A percentile compares a stretch with the other conserved stretches of the same genome.
phyloP scores from a whole-genome alignment of 345 rosid species.

The Carallia brachiata region DNA sequence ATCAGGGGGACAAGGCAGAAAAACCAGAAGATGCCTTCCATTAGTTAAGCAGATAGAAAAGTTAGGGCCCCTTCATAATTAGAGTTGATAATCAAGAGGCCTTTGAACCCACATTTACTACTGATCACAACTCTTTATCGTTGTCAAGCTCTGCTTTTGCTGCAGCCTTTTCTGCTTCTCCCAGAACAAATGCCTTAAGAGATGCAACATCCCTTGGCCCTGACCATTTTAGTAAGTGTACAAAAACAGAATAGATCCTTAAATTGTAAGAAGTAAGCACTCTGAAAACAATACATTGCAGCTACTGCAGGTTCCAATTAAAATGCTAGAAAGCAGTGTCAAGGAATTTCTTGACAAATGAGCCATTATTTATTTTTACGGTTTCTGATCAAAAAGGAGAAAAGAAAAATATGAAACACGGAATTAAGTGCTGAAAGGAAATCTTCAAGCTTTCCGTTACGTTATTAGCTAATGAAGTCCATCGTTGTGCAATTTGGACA shows the following conservation, averaged over 20 bases:
- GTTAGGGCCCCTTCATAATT: not conserved
- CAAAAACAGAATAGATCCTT: not conserved
- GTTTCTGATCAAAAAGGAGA: no score
- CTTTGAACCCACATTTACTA: constrained; percentile 14
- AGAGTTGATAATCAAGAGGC: not conserved
- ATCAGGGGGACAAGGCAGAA: not conserved
- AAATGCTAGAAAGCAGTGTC: no score
- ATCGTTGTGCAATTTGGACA: not conserved
- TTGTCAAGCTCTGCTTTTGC: constrained; percentile 55
- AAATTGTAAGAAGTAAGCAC: not conserved
- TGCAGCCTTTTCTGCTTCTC: constrained; percentile 90
- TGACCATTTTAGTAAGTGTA: constrained; percentile 18
- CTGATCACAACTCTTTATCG: constrained; percentile 59
- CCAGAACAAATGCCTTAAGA: constrained; percentile 66
- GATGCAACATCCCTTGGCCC: constrained; percentile 75
- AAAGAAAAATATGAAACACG: no score
- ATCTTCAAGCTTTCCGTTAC: not conserved
- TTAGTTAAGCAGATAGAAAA: not conserved
- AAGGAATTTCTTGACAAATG: no score
- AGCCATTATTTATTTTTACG: no score
- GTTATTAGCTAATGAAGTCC: not conserved
- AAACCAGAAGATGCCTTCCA: not conserved
- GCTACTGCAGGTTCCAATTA: not conserved
- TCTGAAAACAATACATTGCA: not conserved
- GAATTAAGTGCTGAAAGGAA: not conserved